A percentile compares a stretch with the other conserved stretches of the same genome.
These are phyloP conservation scores for Saccharum officinarum DNA, from an alignment of 176 grass and related monocot species.

Conservation along the genomic window DNA sequence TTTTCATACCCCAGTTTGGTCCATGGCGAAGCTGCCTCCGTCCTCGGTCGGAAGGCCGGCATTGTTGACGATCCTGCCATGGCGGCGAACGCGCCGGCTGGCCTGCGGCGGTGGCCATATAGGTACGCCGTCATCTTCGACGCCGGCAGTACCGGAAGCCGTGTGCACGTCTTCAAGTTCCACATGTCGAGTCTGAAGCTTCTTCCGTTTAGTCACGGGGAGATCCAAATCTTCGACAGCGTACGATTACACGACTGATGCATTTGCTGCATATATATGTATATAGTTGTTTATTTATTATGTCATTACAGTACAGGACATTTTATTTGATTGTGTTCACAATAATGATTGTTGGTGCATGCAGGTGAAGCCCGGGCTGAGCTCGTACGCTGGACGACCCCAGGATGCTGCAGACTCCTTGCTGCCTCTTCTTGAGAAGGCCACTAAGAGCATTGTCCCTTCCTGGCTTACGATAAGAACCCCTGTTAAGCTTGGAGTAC, in stretches of 20 bases:
- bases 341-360: not conserved
- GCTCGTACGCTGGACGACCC: constrained; percentile 45
- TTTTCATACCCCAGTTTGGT: not conserved
- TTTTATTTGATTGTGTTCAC: too few species aligned
- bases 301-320: too few species aligned
- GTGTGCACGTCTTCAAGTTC: not conserved
- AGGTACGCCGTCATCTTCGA: constrained; percentile 6
- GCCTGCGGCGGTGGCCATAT: too few species aligned
- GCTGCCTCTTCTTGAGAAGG: constrained; percentile 38
- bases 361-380: constrained; percentile 49
- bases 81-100: too few species aligned
- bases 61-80: not conserved
- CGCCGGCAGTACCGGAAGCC: not conserved
- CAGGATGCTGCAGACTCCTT: constrained; percentile 41
- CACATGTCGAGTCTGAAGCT: not conserved
- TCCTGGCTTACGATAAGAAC: constrained; percentile 16
- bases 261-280: not conserved
- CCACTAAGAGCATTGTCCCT: constrained; percentile 41
- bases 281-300: too few species aligned
- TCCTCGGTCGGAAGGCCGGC: not conserved
- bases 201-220: not conserved
- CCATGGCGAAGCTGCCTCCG: not conserved
- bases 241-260: not conserved
- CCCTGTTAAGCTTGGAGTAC: constrained; percentile 50
- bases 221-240: not conserved